These are phyloP conservation scores for Aspergillus funiculosus DNA, from an alignment of 495 filamentous ascomycete genomes.

Conservation along the genomic window DNA sequence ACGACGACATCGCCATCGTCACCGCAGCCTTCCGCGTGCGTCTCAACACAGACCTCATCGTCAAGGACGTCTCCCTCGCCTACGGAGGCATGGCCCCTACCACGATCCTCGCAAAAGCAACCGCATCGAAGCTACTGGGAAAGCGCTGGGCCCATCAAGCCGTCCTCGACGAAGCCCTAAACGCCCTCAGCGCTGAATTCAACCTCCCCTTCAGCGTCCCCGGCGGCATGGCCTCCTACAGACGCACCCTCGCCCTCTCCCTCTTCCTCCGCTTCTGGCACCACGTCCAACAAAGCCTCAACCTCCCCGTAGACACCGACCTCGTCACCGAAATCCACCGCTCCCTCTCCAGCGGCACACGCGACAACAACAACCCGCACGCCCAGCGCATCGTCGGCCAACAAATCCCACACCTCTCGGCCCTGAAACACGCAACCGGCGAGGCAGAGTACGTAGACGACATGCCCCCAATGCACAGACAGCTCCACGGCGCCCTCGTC, in stretches of 20 bases:
- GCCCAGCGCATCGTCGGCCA: conserved; percentile 74
- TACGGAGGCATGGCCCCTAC: conserved; percentile 91
- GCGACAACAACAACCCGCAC: conserved; percentile 42
- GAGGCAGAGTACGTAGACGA: conserved; percentile 96
- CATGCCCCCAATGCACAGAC: conserved; percentile 77
- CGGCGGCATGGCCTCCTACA: conserved; percentile 92
- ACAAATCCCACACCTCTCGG: conserved; percentile 75
- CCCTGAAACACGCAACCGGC: conserved; percentile 86
- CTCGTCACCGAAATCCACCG: conserved; percentile 52
- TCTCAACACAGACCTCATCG: conserved; percentile 54
- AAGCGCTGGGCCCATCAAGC: conserved; percentile 69
- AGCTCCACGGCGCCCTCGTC: conserved; percentile 80
- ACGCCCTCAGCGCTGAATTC: conserved; percentile 75
- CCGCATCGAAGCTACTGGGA: conserved; percentile 60
- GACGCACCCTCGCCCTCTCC: conserved; percentile 79
- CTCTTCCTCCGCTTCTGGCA: conserved; percentile 89
- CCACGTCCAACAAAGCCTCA: conserved; percentile 49
- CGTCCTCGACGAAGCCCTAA: conserved; percentile 78
- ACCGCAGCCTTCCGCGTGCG: conserved; percentile 70
- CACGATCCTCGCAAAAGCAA: conserved; percentile 72
- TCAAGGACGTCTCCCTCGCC: conserved; percentile 66
- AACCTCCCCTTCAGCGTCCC: conserved; percentile 76
- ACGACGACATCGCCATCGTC: conserved; percentile 96
- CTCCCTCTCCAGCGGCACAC: conserved; percentile 48
- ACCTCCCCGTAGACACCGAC: conserved; percentile 42